Conservation (phyloP, 768 basidiomycete genomes). For the Porpolomopsis calyptriformis region DNA sequence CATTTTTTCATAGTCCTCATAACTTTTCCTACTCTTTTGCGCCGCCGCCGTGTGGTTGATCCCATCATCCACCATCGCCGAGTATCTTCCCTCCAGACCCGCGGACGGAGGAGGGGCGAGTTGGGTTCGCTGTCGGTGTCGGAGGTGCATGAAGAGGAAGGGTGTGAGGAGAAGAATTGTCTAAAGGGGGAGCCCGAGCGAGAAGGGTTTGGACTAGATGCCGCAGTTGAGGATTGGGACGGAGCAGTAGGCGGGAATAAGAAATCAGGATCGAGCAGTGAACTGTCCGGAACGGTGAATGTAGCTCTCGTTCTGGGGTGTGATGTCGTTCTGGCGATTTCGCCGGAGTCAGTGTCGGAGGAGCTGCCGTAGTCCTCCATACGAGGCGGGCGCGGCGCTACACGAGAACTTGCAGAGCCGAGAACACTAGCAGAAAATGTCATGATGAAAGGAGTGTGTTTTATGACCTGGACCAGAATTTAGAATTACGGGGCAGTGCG, state of each 20-base stretch:
- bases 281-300: conserved; percentile 16
- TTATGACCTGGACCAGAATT: background rate
- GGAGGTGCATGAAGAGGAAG: conserved; percentile 43
- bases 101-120: conserved; percentile 33
- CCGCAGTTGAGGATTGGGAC: conserved; percentile 31
- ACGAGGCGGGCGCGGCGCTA: conserved; percentile 11
- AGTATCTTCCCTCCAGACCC: conserved; percentile 35
- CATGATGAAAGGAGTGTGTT: conserved; percentile 13
- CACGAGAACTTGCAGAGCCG: conserved; percentile 15
- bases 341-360: conserved; percentile 34
- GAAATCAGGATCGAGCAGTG: conserved; percentile 17
- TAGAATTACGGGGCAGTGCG: background rate
- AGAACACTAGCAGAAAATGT: conserved; percentile 16
- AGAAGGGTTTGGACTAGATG: conserved; percentile 49
- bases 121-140: conserved; percentile 55
- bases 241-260: conserved; percentile 25
- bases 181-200: conserved; percentile 51
- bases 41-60: conserved; percentile 33
- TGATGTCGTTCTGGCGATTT: conserved; percentile 18
- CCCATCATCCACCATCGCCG: conserved; percentile 47
- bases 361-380: conserved; percentile 35
- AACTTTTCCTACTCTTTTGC: conserved; percentile 37
- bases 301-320: conserved; percentile 14
- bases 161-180: conserved; percentile 38
- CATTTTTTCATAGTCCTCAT: conserved; percentile 45